Evolutionary conservation across 2,329 filamentous ascomycete species (phyloP).

Genomic region (Monilinia laxa): DNA sequence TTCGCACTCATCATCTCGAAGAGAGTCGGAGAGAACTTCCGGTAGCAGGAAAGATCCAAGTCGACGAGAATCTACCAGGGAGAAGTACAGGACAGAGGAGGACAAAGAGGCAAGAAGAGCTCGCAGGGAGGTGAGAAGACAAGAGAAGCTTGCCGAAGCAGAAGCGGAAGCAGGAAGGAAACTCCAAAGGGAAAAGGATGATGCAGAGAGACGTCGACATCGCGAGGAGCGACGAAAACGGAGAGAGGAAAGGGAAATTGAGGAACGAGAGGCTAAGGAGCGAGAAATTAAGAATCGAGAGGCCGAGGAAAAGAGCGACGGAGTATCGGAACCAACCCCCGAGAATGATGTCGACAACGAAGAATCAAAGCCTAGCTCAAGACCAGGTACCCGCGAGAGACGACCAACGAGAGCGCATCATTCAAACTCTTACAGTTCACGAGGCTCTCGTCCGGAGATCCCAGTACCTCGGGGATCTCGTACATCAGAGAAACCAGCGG

Average conservation of each 20-base stretch:
- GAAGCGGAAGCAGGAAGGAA: constrained; percentile 11
- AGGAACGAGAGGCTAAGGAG: constrained; percentile 16
- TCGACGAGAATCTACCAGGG: constrained; percentile 25
- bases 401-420: constrained; percentile 9
- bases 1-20: constrained; percentile 19
- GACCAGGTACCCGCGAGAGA: constrained; percentile 14
- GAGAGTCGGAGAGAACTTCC: constrained; percentile 9
- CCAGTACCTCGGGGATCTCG: constrained; percentile 10
- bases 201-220: constrained; percentile 8
- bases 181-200: constrained; percentile 19
- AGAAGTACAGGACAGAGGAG: constrained; percentile 30
- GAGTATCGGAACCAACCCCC: constrained; percentile 2
- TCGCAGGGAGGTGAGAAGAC: constrained; percentile 32
- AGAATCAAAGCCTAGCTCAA: constrained; percentile 9
- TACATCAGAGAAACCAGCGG: background rate
- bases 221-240: constrained; percentile 17
- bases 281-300: constrained; percentile 5
- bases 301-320: background rate
- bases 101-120: constrained; percentile 33
- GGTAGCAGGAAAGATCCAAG: constrained; percentile 22
- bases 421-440: constrained; percentile 14
- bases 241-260: constrained; percentile 9
- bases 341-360: constrained; percentile 14
- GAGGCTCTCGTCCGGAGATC: constrained; percentile 12
- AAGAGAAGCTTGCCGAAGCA: constrained; percentile 17